Evolutionary conservation across 345 rosid genomes (phyloP), one percentile per base, ranked within the genome.

Genomic region (Corymbia maculata): DNA sequence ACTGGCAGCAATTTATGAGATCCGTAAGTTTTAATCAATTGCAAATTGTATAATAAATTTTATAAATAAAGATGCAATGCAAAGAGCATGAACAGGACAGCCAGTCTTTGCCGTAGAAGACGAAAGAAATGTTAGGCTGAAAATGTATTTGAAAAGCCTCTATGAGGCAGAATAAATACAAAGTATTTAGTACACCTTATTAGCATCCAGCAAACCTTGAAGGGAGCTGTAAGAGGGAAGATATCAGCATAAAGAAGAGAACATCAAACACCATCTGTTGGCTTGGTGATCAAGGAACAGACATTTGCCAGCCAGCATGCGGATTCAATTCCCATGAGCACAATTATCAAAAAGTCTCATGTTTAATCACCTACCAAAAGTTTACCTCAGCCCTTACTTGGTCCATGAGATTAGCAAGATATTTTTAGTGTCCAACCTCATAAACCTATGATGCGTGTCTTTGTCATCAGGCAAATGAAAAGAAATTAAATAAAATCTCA

Each of bases 1-100:
- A 95, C 98, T 97, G 94, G 90, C 32, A 87, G 85, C 51, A 42
- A 49, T 85, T 52, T 15, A 85, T 52, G 84, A 75, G 84, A 42
- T 36, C 84, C 49, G 3, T 21, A 42, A 5, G 4, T 75, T 75
- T 44, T 44, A 75, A 75, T 64, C 32, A n/a, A 64, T 50, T 49
- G 13, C 49, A 32, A 84, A 49, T 45, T 84, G n/a, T 84, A 42
- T 49, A 14, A 19, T 51, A 26, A 42, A 49, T 49, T 13, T 51
- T 7, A 84, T 8, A 84, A 12, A 84, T 64, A 36, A 64, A 28
- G 75, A 64, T 64, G 36, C 17, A 64, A n/a, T 64, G 36, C 51
- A 80, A 80, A 80, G 85, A 80, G 51, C 85, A 44, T 15, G 85
- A 80, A 80, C 14, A 19, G 51, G 7, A 15, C 8, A 9, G 15